Conservation (phyloP, 73 alveolate genomes). For the Diophrys appendiculata region DNA sequence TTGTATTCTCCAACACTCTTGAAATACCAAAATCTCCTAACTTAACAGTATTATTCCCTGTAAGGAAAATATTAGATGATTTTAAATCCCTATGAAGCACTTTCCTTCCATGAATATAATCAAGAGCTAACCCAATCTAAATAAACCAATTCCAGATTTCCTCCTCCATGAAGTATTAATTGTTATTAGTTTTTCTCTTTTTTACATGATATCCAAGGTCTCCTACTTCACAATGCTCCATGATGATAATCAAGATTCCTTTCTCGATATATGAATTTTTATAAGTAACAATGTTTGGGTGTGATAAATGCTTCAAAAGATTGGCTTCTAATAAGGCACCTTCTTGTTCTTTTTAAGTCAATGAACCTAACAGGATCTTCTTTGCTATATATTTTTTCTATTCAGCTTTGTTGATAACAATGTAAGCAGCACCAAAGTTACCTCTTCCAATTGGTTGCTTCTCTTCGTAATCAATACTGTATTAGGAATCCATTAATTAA, state of each 20-base stretch:
- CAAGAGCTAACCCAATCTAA: constrained; percentile 72
- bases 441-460: constrained; percentile 30
- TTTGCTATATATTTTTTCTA: constrained; percentile 64
- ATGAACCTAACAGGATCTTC: constrained; percentile 70
- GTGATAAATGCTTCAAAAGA: constrained; percentile 72
- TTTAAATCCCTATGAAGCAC: constrained; percentile 76
- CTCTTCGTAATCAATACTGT: constrained; percentile 15
- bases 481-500: constrained; percentile 13
- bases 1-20: constrained; percentile 59
- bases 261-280: constrained; percentile 86
- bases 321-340: constrained; percentile 81
- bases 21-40: constrained; percentile 78
- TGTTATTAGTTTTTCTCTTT: constrained; percentile 58
- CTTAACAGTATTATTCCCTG: constrained; percentile 63
- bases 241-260: constrained; percentile 77
- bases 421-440: constrained; percentile 38
- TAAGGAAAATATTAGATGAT: constrained; percentile 62
- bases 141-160: constrained; percentile 86
- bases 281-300: constrained; percentile 93
- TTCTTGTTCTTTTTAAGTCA: constrained; percentile 73
- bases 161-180: constrained; percentile 65
- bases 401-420: constrained; percentile 20
- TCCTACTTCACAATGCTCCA: constrained; percentile 91
- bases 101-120: constrained; percentile 67
- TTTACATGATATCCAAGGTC: constrained; percentile 78